These are phyloP conservation scores for Ambispora gerdemannii DNA, from an alignment of 192 early-diverging fungal genomes.

Conservation along the genomic window DNA sequence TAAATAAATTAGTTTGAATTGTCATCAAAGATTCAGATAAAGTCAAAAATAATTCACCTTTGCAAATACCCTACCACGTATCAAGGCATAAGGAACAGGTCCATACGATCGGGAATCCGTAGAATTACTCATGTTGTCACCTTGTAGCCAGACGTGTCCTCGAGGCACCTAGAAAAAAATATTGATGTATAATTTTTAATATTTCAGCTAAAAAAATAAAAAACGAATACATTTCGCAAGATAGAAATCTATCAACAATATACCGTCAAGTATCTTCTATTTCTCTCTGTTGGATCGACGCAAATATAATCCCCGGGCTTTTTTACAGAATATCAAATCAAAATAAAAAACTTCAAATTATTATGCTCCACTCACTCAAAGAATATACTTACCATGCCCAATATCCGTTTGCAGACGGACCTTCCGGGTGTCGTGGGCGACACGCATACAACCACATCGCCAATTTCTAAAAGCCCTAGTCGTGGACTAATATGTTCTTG, in stretches of 20 bases:
- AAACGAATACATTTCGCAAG: no score
- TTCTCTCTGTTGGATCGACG: slow-evolving; percentile 65
- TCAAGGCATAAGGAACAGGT: slow-evolving; percentile 76
- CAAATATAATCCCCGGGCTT: slow-evolving; percentile 80
- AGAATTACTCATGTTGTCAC: slow-evolving; percentile 89
- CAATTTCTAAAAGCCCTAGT: slow-evolving; percentile 55
- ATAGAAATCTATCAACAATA: slow-evolving; percentile 15
- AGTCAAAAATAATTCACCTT: slow-evolving; percentile 38
- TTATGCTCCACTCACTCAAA: slow-evolving; percentile 6
- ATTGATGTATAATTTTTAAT: no score
- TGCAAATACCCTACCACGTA: slow-evolving; percentile 75
- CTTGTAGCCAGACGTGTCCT: slow-evolving; percentile 89
- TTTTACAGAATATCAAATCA: neutral
- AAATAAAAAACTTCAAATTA: neutral
- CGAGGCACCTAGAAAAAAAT: slow-evolving; percentile 60
- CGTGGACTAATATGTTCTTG: slow-evolving; percentile 64
- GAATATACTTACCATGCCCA: slow-evolving; percentile 59
- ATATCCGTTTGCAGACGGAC: slow-evolving; percentile 75
- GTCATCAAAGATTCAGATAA: neutral
- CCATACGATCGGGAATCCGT: slow-evolving; percentile 89
- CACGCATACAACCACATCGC: slow-evolving; percentile 75
- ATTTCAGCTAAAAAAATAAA: no score
- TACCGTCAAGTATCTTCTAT: slow-evolving; percentile 61
- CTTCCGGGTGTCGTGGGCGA: slow-evolving; percentile 68
- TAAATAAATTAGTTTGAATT: neutral